Evolutionary conservation across 73 alveolate genomes (phyloP), one percentile per base, ranked within the genome.

Genomic region (Paramecium pentaurelia): DNA sequence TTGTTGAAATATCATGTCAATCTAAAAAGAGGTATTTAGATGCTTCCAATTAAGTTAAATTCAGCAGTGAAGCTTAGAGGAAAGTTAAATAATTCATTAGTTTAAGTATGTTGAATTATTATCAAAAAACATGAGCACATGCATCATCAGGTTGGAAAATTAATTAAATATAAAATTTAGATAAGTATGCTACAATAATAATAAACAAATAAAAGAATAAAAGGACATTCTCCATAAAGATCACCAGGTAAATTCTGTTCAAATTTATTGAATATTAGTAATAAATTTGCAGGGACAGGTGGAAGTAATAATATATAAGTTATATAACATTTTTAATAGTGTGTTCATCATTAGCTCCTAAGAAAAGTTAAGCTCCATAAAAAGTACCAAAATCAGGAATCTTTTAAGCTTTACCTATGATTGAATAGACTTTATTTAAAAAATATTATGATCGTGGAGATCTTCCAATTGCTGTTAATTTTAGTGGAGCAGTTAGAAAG

Each of bases 361-460:
- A 89, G 40, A 89, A 89, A 36, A 71, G 58, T 28, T n/a, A 89
- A 45, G 86, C 94, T 32, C 86, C 87, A 32, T 68, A 77, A 49
- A 89, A 89, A 45, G 94, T 89, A 1, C 86, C 86, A 40, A 89
- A 89, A 27, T 58, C 94, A 70, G 94, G 91, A 40, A 89, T 89
- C 22, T 89, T 89, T 36, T 27, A 71, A 89, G 94, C 94, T 44
- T 70, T 44, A 30, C 91, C 94, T 16, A 71, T 89, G 84, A 83
- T 93, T 49, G 95, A 70, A 51, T 45, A 94, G 30, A 93, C 95
- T 36, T 86, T 86, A 37, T 96, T 96, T 86, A 95, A 95, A 80
- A 96, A 93, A 92, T 96, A 93, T 83, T 96, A 96, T 86, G 98
- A 95, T 64, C 71, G 99, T 86, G 98, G 99, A 10, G 99, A 96